Base-by-base conservation (phyloP, 2,329 filamentous ascomycete species). In the Hymenoscyphus infarciens region DNA sequence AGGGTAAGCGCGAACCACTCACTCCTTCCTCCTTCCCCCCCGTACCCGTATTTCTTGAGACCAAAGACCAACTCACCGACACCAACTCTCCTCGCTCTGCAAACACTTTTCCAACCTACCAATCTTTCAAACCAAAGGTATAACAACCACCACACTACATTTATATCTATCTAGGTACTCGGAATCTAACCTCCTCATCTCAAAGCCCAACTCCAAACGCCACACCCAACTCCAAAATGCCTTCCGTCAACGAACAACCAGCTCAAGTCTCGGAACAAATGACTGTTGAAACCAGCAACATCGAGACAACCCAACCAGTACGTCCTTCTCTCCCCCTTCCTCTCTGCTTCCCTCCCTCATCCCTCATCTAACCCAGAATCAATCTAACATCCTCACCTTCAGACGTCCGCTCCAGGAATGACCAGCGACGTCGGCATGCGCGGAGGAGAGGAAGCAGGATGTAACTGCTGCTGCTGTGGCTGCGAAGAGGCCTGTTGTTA, bases 291-390 rank as follows among this genome's bases (percentile, higher is more conserved):
- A 64, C 65, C 54, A 56, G 53, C 55, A 65, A 35, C 52, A 60
- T 73, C 57, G 68, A 72, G 55, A 58, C 59, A 49, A 56, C 67
- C 35, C 71, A 73, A 61, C 71, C 71, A 4, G 71, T 73, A 69
- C 27, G 69, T 66, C 52, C 6, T 10, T n/a, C 15, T 31, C 16
- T n/a, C 49, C 38, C 29, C 2, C 42, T 15, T 13, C 13, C 13
- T 2, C 33, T 13, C 13, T 2, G 25, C 6, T 57, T 10, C 10
- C 33, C 15, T 15, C 10, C 2, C 5, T 31, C 29, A 31, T 3
- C 3, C 27, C 3, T 22, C 3, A 52, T 16, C n/a, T 10, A 15
- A 54, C 25, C 16, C 31, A 29, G 11, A 2, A 49, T 3, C 16
- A 49, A 22, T 13, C 64, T 66, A 42, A 68, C 60, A 3, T 19